Evolutionary conservation across 108 stramenopile species (phyloP), one percentile per base, ranked within the genome.

Genomic region (Pseudonitzschia delicatissima): DNA sequence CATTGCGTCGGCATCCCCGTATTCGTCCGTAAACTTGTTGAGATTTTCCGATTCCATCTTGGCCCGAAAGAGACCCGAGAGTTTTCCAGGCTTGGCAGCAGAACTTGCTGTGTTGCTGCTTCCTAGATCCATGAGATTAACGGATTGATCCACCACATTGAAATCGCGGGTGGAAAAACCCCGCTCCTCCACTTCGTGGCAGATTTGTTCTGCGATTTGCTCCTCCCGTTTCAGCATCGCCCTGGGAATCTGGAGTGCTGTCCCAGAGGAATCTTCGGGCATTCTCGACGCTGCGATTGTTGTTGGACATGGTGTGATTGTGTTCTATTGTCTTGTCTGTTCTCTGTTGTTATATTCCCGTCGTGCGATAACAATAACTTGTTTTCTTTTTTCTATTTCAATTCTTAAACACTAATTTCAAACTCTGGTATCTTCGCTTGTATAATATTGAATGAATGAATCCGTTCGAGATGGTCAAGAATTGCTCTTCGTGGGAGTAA

Each of bases 71-170:
- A 67, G 23, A n/a, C 73, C 66, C 21, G 40, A 64, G 11, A 26
- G 0, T 18, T n/a, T 5, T 12, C 15, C 25, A 6, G 45, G 26
- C 11, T 5, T 5, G 20, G 67, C 33, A 23, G 62, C 47, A 12
- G 55, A 27, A 55, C 13, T 28, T 31, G 44, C 45, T 6, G 27
- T 21, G 11, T 59, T 27, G 51, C 26, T 39, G 11, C 48, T 17
- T 51, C 72, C 64, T 44, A 71, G 51, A 45, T 53, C 66, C 73
- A 74, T 74, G 53, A 74, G 73, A 55, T 74, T 74, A 35, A 67
- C 66, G 5, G 73, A 74, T 35, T 74, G 73, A 31, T 74, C 73
- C 4, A 74, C 73, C 9, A 58, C 29, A n/a, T n/a, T n/a, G 50
- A 36, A 74, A 55, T 74, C 73, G 7, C 73, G 73, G 34, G 66